Evolutionary conservation across 2,329 filamentous ascomycete species (phyloP).

Genomic region (Colletotrichum spinosum): DNA sequence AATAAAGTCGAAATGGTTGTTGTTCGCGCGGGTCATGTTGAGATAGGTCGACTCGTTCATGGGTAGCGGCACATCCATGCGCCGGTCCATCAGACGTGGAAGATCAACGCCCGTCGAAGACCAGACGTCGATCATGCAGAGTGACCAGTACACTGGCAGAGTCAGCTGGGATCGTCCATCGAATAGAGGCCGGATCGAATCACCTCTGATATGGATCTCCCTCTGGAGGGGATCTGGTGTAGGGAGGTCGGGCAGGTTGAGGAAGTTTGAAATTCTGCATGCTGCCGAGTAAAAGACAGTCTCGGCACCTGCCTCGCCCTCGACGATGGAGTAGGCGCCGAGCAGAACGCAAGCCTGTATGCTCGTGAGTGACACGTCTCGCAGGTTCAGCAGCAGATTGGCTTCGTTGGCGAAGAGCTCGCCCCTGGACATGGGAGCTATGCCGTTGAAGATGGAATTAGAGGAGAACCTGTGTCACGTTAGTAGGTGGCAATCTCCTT

Average conservation of each 20-base stretch:
- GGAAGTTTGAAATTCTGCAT: conserved; percentile 48
- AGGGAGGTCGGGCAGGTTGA: conserved; percentile 49
- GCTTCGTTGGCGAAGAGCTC: conserved; percentile 41
- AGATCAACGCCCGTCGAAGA: conserved; percentile 41
- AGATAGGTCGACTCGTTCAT: conserved; percentile 51
- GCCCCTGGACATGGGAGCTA: conserved; percentile 41
- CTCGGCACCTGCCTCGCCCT: conserved; percentile 50
- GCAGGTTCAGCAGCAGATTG: conserved; percentile 46
- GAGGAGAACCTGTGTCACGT: conserved; percentile 39
- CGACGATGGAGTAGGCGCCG: conserved; percentile 46
- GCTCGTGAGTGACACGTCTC: conserved; percentile 49
- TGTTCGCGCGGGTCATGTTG: conserved; percentile 39
- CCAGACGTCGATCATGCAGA: conserved; percentile 42
- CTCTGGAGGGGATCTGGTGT: conserved; percentile 44
- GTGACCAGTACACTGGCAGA: conserved; percentile 39
- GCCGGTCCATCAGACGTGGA: conserved; percentile 39
- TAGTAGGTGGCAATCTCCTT: not conserved
- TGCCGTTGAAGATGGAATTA: conserved; percentile 37
- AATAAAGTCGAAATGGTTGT: conserved; percentile 38
- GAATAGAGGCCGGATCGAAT: not conserved
- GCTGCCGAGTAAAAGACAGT: conserved; percentile 52
- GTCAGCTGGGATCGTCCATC: not conserved
- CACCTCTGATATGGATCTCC: conserved; percentile 49
- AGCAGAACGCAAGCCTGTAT: conserved; percentile 54
- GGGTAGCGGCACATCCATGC: conserved; percentile 46